Conservation (phyloP, 345 rosid species). For the Lenwebbia sp. region DNA sequence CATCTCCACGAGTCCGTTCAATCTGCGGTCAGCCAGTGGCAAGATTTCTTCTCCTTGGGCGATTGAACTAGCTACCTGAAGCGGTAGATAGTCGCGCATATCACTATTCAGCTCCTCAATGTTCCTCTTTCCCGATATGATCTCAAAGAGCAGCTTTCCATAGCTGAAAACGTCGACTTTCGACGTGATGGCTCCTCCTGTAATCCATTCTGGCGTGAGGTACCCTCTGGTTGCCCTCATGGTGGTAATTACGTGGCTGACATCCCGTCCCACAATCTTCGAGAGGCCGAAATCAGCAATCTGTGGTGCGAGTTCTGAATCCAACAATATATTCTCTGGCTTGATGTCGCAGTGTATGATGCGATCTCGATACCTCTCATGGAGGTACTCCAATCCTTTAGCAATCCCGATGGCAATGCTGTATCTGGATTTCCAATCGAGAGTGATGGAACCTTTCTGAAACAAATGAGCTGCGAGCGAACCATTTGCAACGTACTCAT, state of each 20-base stretch:
- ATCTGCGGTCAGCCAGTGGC: neutral
- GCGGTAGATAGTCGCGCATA: neutral
- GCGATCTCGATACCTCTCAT: conserved; percentile 6
- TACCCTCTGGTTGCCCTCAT: conserved; percentile 7
- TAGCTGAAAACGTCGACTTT: conserved; percentile 20
- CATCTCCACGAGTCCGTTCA: neutral
- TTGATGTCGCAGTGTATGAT: conserved; percentile 7
- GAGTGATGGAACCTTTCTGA: neutral
- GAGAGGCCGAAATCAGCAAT: conserved; percentile 2
- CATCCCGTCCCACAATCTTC: neutral
- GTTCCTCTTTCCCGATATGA: conserved; percentile 10
- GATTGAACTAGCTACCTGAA: neutral
- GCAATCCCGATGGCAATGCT: conserved; percentile 5
- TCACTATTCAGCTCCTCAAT: neutral
- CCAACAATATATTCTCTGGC: conserved; percentile 6
- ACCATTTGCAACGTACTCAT: conserved; percentile 11
- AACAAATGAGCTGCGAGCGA: conserved; percentile 3
- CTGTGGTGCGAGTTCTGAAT: neutral
- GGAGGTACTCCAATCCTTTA: conserved; percentile 13
- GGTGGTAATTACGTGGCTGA: conserved; percentile 1
- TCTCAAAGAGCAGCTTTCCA: conserved; percentile 12
- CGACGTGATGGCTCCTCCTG: neutral
- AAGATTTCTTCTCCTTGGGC: neutral
- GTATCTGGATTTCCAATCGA: conserved; percentile 11
- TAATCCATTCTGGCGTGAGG: conserved; percentile 5